Percentiles rank a stretch among this genome's conserved stretches.
Evolutionary conservation across 1,284 basidiomycete species (phyloP).

Genomic region (Apiotrichum sp.): DNA sequence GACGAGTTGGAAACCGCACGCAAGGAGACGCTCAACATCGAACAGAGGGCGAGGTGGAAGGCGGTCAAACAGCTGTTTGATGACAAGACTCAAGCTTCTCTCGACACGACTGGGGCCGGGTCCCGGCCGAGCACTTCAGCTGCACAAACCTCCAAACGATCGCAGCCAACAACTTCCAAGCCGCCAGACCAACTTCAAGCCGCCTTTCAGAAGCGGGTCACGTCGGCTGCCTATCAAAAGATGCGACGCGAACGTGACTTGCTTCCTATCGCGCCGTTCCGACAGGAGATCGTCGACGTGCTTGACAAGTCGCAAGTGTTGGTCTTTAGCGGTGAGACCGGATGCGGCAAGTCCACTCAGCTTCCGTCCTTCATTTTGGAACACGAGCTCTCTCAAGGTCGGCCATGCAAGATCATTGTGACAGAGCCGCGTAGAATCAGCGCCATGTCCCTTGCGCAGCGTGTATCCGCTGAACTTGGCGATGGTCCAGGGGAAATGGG

Average conservation of each 20-base stretch:
- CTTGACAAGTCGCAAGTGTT: conserved; percentile 78
- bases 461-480: conserved; percentile 89
- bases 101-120: too few relatives aligned
- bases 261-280: conserved; percentile 83
- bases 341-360: conserved; percentile 98
- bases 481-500: conserved; percentile 78
- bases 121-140: too few relatives aligned
- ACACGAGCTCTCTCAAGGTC: conserved; percentile 73
- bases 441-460: conserved; percentile 92
- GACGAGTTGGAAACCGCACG: conserved; percentile 72
- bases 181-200: conserved; percentile 49
- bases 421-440: conserved; percentile 96
- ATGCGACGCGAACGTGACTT: conserved; percentile 61
- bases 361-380: conserved; percentile 93
- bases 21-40: conserved; percentile 58
- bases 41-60: conserved; percentile 66
- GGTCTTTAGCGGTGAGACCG: conserved; percentile 95
- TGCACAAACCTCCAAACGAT: neutral
- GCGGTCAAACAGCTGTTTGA: conserved; percentile 61
- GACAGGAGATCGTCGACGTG: conserved; percentile 65
- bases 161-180: neutral
- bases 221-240: conserved; percentile 65
- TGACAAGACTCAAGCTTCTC: conserved; percentile 46
- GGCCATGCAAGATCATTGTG: conserved; percentile 85
- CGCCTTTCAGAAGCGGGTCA: conserved; percentile 58